Evolutionary conservation across 139 green algal species (phyloP), one percentile per base, ranked within the genome.

Genomic region (Chlamydomonas applanata): DNA sequence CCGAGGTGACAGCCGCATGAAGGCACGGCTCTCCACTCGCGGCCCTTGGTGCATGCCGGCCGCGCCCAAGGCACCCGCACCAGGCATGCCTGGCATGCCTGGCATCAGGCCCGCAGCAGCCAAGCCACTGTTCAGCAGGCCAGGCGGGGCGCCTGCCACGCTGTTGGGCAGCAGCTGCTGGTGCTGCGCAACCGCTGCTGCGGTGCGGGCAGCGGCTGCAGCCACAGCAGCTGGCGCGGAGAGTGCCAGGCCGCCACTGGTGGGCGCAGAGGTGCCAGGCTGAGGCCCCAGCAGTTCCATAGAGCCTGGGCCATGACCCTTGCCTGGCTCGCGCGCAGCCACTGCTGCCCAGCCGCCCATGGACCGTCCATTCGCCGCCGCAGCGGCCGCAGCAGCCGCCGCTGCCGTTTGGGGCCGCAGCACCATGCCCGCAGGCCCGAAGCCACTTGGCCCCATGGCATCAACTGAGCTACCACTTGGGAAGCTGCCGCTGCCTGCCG

Each of bases 311-410:
- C 30, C 59, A 30, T 7, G 22, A 7, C 22, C 34, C 11, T 19
- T 29, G 46, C 16, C 68, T 4, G 44, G 13, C 2, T 46, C 52
- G 9, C 61, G 57, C 2, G 72, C 72, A 56, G 72, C 72, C 4
- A 72, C 72, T 52, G 72, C 72, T 49, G 72, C 59, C 60, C 72
- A 71, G 72, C 72, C 59, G 3, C 52, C 67, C 57, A 76, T 69
- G 7, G 59, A 29, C 24, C 59, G 24, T 3, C 59, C 33, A 27
- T 69, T 69, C 11, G 33, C 45, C 27, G 45, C 45, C 9, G 67
- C 67, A 32, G 67, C 67, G 4, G 45, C 25, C 30, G 67, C 17
- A 20, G 67, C 67, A 46, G 44, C 45, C 9, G 67, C 33, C 16
- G 46, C 27, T 7, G 67, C 36, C 2, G 33, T 62, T 4, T 20